Evolutionary conservation across 805 yeast species (phyloP).

Genomic region (Suhomyces prunicola): DNA sequence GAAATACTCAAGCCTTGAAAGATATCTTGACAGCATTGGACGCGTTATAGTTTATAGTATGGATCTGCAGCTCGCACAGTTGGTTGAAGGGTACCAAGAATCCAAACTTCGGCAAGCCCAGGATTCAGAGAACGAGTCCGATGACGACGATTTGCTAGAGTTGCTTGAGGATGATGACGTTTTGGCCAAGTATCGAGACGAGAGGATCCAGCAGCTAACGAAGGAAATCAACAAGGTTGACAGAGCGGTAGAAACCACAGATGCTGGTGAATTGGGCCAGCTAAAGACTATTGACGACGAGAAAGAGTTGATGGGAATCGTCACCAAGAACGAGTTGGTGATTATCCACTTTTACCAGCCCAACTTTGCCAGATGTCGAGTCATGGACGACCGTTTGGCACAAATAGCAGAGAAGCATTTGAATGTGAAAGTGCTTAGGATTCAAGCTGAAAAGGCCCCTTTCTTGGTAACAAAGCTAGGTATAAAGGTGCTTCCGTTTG

Average conservation of each 20-base stretch:
- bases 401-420: conserved; percentile 57
- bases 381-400: conserved; percentile 48
- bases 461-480: conserved; percentile 63
- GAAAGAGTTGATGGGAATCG: conserved; percentile 51
- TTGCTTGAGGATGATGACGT: conserved; percentile 46
- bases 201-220: conserved; percentile 56
- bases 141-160: conserved; percentile 16
- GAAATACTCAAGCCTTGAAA: conserved; percentile 15
- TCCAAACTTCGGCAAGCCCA: conserved; percentile 24
- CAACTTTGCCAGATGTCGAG: conserved; percentile 55
- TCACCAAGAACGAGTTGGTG: conserved; percentile 39
- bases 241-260: conserved; percentile 21
- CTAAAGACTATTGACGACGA: conserved; percentile 47
- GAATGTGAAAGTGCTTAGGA: conserved; percentile 48
- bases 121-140: conserved; percentile 6
- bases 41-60: conserved; percentile 6
- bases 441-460: conserved; percentile 66
- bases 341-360: conserved; percentile 66
- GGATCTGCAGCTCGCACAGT: conserved; percentile 30
- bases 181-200: conserved; percentile 56
- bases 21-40: conserved; percentile 12
- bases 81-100: conserved; percentile 47
- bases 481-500: conserved; percentile 69
- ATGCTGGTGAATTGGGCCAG: conserved; percentile 41
- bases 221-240: conserved; percentile 38